phyloP scores from a whole-genome alignment of 495 filamentous ascomycete genomes.

The Podospora anserina region DNA sequence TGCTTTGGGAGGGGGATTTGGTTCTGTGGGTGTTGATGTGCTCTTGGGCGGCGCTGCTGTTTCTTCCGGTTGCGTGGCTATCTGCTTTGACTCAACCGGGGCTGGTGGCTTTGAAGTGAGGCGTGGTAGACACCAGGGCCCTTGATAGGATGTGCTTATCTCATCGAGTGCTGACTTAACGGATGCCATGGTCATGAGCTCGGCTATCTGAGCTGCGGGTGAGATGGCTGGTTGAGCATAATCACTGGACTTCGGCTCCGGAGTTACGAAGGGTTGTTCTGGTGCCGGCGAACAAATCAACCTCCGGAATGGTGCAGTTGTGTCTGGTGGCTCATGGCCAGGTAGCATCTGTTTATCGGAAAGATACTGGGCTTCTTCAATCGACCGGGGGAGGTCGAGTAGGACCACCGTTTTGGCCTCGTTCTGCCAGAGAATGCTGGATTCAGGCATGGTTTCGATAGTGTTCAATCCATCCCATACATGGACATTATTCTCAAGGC shows the following conservation, averaged over 20 bases:
- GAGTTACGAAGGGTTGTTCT: slow-evolving; percentile 41
- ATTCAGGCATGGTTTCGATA: slow-evolving; percentile 18
- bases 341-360: slow-evolving; percentile 17
- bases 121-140: slow-evolving; percentile 47
- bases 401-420: slow-evolving; percentile 34
- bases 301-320: slow-evolving; percentile 23
- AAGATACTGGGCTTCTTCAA: slow-evolving; percentile 46
- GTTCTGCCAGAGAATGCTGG: slow-evolving; percentile 43
- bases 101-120: slow-evolving; percentile 11
- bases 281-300: slow-evolving; percentile 39
- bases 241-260: slow-evolving; percentile 39
- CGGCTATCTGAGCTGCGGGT: slow-evolving; percentile 39
- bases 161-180: slow-evolving; percentile 42
- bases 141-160: slow-evolving; percentile 32
- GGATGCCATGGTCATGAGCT: slow-evolving; percentile 45
- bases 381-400: slow-evolving; percentile 45
- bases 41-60: not conserved
- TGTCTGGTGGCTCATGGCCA: not conserved
- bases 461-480: not conserved
- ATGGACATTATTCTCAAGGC: not conserved
- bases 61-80: not conserved
- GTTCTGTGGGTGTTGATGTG: not conserved
- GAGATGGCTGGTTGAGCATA: slow-evolving; percentile 12
- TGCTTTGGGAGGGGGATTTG: not conserved
- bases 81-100: not conserved